Conservation (phyloP, 2,329 filamentous ascomycete genomes). For the Thielaviopsis cerberus region DNA sequence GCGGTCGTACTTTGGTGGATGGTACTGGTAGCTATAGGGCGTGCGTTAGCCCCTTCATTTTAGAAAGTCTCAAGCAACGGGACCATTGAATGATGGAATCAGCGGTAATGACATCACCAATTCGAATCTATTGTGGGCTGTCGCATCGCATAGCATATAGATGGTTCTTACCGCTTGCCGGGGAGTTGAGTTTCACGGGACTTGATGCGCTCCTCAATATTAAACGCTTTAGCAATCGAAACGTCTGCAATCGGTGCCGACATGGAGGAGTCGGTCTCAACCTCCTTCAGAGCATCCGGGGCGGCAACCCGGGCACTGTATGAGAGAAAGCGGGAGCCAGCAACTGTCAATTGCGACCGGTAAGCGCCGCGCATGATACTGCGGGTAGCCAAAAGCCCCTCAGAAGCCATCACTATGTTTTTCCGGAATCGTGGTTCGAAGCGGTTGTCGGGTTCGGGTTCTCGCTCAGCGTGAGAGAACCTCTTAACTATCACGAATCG, state of each 20-base stretch:
- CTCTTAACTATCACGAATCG: not conserved
- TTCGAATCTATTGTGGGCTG: not conserved
- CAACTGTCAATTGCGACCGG: conserved; percentile 9
- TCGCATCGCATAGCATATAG: not conserved
- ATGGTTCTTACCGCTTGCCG: conserved; percentile 26
- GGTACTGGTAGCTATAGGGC: conserved; percentile 65
- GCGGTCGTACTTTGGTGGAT: conserved; percentile 83
- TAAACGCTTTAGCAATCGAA: conserved; percentile 23
- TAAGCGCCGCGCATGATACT: conserved; percentile 4
- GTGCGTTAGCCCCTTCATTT: not conserved
- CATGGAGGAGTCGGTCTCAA: conserved; percentile 16
- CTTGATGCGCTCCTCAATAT: conserved; percentile 20
- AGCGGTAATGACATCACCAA: not conserved
- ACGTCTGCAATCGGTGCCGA: conserved; percentile 23
- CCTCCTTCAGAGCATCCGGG: conserved; percentile 6
- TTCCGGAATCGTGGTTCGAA: not conserved
- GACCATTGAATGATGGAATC: not conserved
- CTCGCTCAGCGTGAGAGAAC: not conserved
- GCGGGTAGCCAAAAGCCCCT: conserved; percentile 15
- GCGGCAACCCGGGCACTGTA: conserved; percentile 5
- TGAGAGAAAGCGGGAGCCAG: conserved; percentile 13
- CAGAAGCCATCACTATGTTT: conserved; percentile 13
- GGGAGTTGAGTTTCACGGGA: conserved; percentile 24
- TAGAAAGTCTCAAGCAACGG: not conserved
- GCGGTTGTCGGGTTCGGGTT: not conserved